Evolutionary conservation across 768 basidiomycete species (phyloP).

Genomic region (Kwoniella mangroviensis): DNA sequence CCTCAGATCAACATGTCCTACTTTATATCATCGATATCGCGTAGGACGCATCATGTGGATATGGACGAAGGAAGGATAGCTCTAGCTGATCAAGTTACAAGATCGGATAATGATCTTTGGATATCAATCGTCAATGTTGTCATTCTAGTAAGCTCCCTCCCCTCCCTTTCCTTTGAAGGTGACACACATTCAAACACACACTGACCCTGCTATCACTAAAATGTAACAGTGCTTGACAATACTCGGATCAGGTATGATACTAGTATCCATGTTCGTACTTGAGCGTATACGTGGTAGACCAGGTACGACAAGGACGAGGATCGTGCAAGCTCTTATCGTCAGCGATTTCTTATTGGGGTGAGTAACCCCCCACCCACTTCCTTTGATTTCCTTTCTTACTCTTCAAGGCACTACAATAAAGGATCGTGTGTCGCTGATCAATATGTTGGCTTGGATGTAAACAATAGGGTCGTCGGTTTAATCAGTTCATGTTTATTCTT

Average conservation of each 20-base stretch:
- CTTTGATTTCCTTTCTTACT: background rate
- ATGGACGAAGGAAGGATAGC: background rate
- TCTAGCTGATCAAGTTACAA: slow-evolving; percentile 14
- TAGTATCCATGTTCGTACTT: slow-evolving; percentile 44
- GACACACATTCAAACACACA: background rate
- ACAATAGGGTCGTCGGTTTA: slow-evolving; percentile 44
- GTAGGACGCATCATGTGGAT: background rate
- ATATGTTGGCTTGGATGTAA: no score
- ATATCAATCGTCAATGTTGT: slow-evolving; percentile 46
- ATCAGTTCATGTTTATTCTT: slow-evolving; percentile 40
- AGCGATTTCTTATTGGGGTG: slow-evolving; percentile 53
- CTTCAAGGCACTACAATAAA: background rate
- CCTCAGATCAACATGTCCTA: no score
- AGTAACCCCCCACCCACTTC: slow-evolving; percentile 22
- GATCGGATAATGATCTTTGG: slow-evolving; percentile 35
- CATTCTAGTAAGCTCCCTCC: slow-evolving; percentile 34
- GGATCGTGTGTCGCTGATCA: no score
- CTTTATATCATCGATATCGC: no score
- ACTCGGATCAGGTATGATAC: slow-evolving; percentile 46
- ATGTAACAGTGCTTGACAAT: slow-evolving; percentile 48
- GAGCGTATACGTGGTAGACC: slow-evolving; percentile 44
- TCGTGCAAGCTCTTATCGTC: slow-evolving; percentile 54
- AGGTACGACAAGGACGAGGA: slow-evolving; percentile 50
- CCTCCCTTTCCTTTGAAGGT: background rate
- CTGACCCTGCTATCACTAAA: background rate